A percentile compares a stretch with the other conserved stretches of the same genome.
Conservation (phyloP, 768 basidiomycete species). For the Baorangia bicolor region DNA sequence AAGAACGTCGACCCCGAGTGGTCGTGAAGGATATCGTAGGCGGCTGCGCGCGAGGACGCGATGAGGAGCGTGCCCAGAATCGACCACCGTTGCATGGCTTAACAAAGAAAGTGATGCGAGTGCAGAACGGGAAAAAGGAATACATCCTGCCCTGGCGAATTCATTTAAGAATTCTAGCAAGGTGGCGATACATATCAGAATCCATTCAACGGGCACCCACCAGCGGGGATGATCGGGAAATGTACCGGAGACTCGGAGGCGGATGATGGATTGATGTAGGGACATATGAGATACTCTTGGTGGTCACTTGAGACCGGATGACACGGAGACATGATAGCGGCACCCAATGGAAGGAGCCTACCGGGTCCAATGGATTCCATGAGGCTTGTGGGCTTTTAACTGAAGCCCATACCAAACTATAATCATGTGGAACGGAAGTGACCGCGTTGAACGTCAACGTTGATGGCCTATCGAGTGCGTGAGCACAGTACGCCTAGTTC, state of each 20-base stretch:
- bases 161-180: slow-evolving; percentile 2
- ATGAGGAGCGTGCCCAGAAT: not conserved
- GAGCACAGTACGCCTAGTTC: not conserved
- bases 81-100: slow-evolving; percentile 13
- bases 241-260: not conserved
- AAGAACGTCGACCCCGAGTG: slow-evolving; percentile 54
- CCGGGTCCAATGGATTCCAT: not conserved
- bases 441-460: no score
- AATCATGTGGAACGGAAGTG: not conserved
- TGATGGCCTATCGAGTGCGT: no score
- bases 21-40: slow-evolving; percentile 41
- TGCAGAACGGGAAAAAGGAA: not conserved
- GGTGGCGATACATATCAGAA: slow-evolving; percentile 5
- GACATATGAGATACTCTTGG: not conserved
- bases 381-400: not conserved
- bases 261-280: not conserved
- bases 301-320: not conserved
- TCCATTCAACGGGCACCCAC: not conserved
- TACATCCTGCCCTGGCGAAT: not conserved
- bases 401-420: not conserved
- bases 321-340: not conserved
- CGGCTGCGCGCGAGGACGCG: slow-evolving; percentile 1
- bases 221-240: not conserved
- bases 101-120: not conserved
- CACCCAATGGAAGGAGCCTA: not conserved